phyloP scores from a whole-genome alignment of 805 yeast genomes.

The Candida taoyuanica region DNA sequence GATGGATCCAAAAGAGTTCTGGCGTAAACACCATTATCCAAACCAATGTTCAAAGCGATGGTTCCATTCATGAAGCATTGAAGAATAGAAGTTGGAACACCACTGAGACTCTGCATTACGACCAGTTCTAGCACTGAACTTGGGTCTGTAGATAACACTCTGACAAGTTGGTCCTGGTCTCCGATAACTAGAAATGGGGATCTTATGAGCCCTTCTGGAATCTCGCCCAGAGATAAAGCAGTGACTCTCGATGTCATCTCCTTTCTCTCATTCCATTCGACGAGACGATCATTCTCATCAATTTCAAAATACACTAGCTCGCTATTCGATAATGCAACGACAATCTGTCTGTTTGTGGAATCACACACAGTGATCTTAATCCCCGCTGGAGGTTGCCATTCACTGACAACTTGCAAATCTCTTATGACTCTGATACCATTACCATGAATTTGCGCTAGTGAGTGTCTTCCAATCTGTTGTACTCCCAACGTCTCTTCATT shows the following conservation, averaged over 20 bases:
- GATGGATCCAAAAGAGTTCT: conserved; percentile 54
- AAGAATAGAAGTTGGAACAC: conserved; percentile 38
- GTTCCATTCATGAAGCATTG: conserved; percentile 20
- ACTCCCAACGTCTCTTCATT: conserved; percentile 62
- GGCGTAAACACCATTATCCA: conserved; percentile 78
- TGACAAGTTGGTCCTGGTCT: conserved; percentile 63
- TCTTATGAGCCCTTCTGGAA: conserved; percentile 41
- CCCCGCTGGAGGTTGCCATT: conserved; percentile 86
- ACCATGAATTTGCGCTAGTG: conserved; percentile 69
- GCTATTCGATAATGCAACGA: conserved; percentile 63
- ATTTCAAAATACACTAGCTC: conserved; percentile 82
- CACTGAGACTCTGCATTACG: conserved; percentile 61
- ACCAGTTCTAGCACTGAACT: conserved; percentile 55
- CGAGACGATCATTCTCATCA: conserved; percentile 57
- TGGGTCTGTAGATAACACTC: conserved; percentile 58
- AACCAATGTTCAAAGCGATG: conserved; percentile 64
- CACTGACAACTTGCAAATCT: conserved; percentile 26
- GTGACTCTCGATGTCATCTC: conserved; percentile 51
- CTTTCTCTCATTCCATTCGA: conserved; percentile 62
- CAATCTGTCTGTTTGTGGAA: conserved; percentile 63
- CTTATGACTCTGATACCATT: conserved; percentile 63
- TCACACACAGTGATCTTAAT: conserved; percentile 55
- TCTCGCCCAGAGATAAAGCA: conserved; percentile 42
- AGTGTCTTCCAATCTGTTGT: conserved; percentile 56
- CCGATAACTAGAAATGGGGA: conserved; percentile 67